These are phyloP conservation scores for Podaxis sp. DNA, from an alignment of 768 basidiomycete species.

Conservation along the genomic window DNA sequence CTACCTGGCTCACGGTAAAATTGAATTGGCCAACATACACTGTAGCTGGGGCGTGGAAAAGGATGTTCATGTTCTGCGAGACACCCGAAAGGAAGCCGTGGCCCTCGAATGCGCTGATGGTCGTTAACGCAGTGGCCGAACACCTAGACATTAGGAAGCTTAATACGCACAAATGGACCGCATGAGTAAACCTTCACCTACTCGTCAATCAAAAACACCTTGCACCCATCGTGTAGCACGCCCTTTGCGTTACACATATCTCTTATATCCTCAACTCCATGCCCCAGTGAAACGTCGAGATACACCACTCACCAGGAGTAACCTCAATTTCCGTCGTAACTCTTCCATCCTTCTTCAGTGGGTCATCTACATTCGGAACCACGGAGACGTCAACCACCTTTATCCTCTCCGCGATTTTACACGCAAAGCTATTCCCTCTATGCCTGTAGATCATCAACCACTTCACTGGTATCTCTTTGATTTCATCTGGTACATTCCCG, in stretches of 20 bases:
- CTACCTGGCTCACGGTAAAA: neutral
- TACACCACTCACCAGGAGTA: conserved; percentile 35
- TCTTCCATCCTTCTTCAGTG: conserved; percentile 31
- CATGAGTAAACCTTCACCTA: conserved; percentile 19
- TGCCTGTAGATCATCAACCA: conserved; percentile 34
- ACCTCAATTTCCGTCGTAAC: conserved; percentile 43
- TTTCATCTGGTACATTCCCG: conserved; percentile 34
- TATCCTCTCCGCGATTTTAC: conserved; percentile 25
- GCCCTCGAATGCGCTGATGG: conserved; percentile 31
- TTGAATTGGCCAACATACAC: conserved; percentile 26
- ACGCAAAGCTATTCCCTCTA: conserved; percentile 29
- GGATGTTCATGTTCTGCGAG: conserved; percentile 42
- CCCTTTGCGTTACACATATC: conserved; percentile 43
- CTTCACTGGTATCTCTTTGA: conserved; percentile 36
- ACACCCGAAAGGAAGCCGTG: conserved; percentile 30
- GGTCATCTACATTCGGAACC: conserved; percentile 32
- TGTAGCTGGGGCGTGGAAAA: conserved; percentile 42
- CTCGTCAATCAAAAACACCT: conserved; percentile 47
- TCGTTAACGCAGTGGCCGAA: conserved; percentile 36
- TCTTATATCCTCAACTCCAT: conserved; percentile 17
- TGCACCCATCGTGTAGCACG: conserved; percentile 39
- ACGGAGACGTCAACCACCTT: conserved; percentile 41
- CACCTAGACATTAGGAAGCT: conserved; percentile 29
- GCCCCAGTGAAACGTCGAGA: conserved; percentile 1
- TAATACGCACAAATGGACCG: neutral